Evolutionary conservation across 2,329 filamentous ascomycete genomes (phyloP).

Genomic region (Coleophoma cylindrospora): DNA sequence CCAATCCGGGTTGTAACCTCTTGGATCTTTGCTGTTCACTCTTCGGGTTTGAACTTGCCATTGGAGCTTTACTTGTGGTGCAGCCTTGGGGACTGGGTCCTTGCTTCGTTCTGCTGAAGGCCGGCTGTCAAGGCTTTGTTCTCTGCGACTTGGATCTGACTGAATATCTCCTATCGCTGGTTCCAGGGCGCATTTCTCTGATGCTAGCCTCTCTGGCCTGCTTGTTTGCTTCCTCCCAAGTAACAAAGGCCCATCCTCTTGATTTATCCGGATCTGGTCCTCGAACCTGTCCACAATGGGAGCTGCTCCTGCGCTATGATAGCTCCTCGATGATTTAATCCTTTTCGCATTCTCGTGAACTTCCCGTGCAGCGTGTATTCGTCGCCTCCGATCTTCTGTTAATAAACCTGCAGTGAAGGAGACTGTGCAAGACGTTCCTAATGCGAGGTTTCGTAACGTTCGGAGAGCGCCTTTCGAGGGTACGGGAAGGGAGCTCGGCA

Average conservation of each 20-base stretch:
- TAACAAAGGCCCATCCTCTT: slow-evolving; percentile 6
- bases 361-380: slow-evolving; percentile 44
- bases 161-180: background rate
- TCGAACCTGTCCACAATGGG: slow-evolving; percentile 16
- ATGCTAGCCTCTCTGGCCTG: too few relatives aligned
- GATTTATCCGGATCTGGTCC: slow-evolving; percentile 11
- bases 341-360: slow-evolving; percentile 49
- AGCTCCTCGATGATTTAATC: slow-evolving; percentile 37
- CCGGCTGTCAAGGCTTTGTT: background rate
- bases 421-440: slow-evolving; percentile 53
- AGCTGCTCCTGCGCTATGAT: slow-evolving; percentile 26
- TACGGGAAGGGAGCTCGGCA: slow-evolving; percentile 37
- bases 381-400: slow-evolving; percentile 51
- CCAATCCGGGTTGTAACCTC: background rate
- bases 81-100: background rate
- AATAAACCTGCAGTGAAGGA: slow-evolving; percentile 35
- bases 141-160: background rate
- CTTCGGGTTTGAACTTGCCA: background rate
- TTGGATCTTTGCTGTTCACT: background rate
- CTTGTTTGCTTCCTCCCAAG: background rate
- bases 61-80: background rate
- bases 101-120: background rate
- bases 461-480: slow-evolving; percentile 51
- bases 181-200: background rate
- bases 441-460: slow-evolving; percentile 48